These are phyloP conservation scores for Phascolomyces articulosus DNA, from an alignment of 371 early-diverging fungal genomes.

Conservation along the genomic window DNA sequence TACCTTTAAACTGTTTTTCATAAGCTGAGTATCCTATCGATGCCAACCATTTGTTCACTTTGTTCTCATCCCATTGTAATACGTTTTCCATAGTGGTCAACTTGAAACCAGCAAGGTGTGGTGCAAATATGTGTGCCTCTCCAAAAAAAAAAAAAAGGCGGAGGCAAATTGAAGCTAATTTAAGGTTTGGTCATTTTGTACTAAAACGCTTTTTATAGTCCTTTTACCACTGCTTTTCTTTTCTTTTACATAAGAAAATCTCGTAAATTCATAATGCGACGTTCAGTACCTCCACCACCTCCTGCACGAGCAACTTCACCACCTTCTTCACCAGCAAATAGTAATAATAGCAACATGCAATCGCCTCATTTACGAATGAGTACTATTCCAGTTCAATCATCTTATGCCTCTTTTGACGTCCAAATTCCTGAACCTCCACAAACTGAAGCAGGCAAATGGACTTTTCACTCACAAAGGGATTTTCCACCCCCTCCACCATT, in stretches of 20 bases:
- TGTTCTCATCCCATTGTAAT: slow-evolving; percentile 61
- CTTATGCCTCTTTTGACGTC: slow-evolving; percentile 35
- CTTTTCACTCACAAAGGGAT: slow-evolving; percentile 50
- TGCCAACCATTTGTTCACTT: slow-evolving; percentile 63
- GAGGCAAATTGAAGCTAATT: no score
- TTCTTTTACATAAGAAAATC: no score
- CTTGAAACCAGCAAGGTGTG: neutral
- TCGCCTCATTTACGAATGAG: slow-evolving; percentile 35
- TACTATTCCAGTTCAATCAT: slow-evolving; percentile 46
- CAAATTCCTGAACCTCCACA: slow-evolving; percentile 51
- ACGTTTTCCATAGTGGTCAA: slow-evolving; percentile 48
- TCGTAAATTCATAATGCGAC: neutral
- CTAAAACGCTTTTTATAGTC: no score
- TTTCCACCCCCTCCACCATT: slow-evolving; percentile 53
- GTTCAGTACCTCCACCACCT: neutral
- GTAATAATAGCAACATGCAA: slow-evolving; percentile 6
- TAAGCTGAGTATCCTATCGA: slow-evolving; percentile 58
- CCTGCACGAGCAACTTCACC: neutral
- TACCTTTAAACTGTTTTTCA: slow-evolving; percentile 65
- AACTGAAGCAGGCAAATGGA: slow-evolving; percentile 55
- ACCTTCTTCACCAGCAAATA: neutral
- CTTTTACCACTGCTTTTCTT: no score
- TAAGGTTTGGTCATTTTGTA: no score
- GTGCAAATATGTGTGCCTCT: no score
- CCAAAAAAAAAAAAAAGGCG: no score